Evolutionary conservation across 1,284 basidiomycete genomes (phyloP).

Genomic region (Trichosporon inkin): DNA sequence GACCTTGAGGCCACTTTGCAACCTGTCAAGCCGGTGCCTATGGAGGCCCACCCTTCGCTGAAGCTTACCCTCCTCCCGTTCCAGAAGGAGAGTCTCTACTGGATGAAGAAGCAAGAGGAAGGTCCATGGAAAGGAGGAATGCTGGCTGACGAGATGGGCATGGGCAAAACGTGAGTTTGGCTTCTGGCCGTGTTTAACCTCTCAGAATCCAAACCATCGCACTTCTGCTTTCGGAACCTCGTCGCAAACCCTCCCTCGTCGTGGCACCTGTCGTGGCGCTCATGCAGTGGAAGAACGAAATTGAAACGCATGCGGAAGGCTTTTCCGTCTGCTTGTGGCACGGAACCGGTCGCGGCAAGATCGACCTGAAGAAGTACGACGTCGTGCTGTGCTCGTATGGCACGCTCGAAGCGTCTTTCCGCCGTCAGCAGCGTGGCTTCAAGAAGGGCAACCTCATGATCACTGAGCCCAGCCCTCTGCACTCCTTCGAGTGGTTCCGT

Average conservation of each 20-base stretch:
- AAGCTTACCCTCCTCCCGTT: slow-evolving; percentile 63
- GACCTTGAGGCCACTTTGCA: slow-evolving; percentile 67
- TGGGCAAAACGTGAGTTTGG: slow-evolving; percentile 74
- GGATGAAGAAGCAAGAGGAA: slow-evolving; percentile 94
- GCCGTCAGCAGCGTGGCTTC: slow-evolving; percentile 89
- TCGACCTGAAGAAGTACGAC: slow-evolving; percentile 74
- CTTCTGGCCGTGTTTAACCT: no score
- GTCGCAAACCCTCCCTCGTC: slow-evolving; percentile 77
- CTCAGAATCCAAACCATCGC: slow-evolving; percentile 93
- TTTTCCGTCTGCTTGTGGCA: slow-evolving; percentile 86
- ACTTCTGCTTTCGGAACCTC: slow-evolving; percentile 65
- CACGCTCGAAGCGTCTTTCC: slow-evolving; percentile 85
- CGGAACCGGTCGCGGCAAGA: slow-evolving; percentile 59
- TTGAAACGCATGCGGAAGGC: slow-evolving; percentile 72
- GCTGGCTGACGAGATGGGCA: slow-evolving; percentile 73
- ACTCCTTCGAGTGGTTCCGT: slow-evolving; percentile 82
- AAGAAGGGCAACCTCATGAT: slow-evolving; percentile 77
- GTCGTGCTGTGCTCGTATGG: slow-evolving; percentile 68
- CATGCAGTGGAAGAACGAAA: slow-evolving; percentile 98
- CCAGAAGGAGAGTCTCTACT: slow-evolving; percentile 87
- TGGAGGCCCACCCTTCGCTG: slow-evolving; percentile 72
- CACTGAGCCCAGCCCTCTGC: slow-evolving; percentile 83
- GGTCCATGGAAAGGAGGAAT: slow-evolving; percentile 86
- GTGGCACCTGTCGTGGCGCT: slow-evolving; percentile 95
- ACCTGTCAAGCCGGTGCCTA: slow-evolving; percentile 64